Conservation (phyloP, 306 rosid species). For the Malus sieversii region DNA sequence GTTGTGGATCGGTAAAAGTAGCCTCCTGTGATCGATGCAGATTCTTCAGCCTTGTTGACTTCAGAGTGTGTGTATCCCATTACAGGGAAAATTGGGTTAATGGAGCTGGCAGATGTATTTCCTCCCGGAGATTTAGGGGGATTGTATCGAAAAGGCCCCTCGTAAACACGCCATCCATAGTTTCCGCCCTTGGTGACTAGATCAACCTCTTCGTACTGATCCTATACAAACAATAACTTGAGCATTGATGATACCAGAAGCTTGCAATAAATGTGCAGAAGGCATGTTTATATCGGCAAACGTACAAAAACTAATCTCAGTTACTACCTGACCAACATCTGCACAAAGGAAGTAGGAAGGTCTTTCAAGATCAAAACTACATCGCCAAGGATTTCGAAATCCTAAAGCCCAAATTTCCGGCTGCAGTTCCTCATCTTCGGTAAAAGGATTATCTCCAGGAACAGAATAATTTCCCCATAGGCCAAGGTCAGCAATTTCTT, state of each 20-base stretch:
- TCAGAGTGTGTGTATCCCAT: conserved; percentile 38
- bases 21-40: conserved; percentile 33
- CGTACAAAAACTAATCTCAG: not conserved
- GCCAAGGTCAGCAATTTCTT: not conserved
- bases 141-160: conserved; percentile 19
- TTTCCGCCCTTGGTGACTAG: conserved; percentile 32
- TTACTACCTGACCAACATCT: conserved; percentile 32
- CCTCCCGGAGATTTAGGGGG: conserved; percentile 20
- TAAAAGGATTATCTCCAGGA: conserved; percentile 29
- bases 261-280: not conserved
- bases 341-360: conserved; percentile 35
- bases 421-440: conserved; percentile 17
- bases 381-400: conserved; percentile 29
- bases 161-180: conserved; percentile 31
- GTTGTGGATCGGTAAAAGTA: conserved; percentile 25
- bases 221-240: conserved; percentile 1
- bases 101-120: conserved; percentile 15
- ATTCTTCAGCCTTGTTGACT: conserved; percentile 12
- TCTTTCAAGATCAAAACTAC: conserved; percentile 33
- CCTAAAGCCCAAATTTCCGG: conserved; percentile 34
- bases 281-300: not conserved
- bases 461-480: conserved; percentile 34
- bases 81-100: conserved; percentile 19
- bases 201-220: conserved; percentile 28
- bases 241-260: not conserved